Evolutionary conservation across 225 moss, liverwort and hornwort genomes (phyloP), one percentile per base, ranked within the genome.

Genomic region (Bryoerythrophyllum caledonicum): DNA sequence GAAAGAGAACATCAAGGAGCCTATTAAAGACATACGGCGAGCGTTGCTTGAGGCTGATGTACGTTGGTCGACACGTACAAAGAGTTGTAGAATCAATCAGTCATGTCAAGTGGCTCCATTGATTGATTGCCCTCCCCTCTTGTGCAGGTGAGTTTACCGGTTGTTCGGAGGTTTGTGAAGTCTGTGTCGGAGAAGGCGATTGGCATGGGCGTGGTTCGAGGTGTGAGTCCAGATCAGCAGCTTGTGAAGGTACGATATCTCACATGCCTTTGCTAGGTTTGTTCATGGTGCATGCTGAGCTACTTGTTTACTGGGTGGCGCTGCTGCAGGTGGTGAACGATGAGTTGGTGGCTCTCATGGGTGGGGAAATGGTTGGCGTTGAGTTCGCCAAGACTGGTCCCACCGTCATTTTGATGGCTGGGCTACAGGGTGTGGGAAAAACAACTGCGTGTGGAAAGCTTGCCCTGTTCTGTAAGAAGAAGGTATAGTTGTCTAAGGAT

Each of bases 371-470:
- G 90, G 82, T 85, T 56, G 93, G 85, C 67, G 82, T 97, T 28
- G 93, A 97, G 15, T 97, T 82, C 59, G 91, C 93, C 46, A 91
- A 86, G 65, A 76, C 87, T 34, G 93, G 92, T 46, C 97, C 97
- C 34, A 97, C 94, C 26, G 91, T 97, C 56, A 87, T 97, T 63
- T 71, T 97, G 15, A 94, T 97, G 97, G 97, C 94, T 54, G 97
- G 97, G 70, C 87, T 97, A 55, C 97, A 97, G 81, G 97, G 97
- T 72, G 97, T 97, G 60, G 97, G 97, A 59, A 97, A 97, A 76
- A 97, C 97, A 78, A 94, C 94, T 55, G 97, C 97, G 9, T 97
- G 97, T 71, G 97, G 89, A 60, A 97, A 97, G 86, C 89, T 97
- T 57, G 92, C 92, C 32, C 79, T 94, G 20, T 93, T 83, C 70